Evolutionary conservation across 1,284 basidiomycete genomes (phyloP).

Genomic region (Rhodotorula sp.): DNA sequence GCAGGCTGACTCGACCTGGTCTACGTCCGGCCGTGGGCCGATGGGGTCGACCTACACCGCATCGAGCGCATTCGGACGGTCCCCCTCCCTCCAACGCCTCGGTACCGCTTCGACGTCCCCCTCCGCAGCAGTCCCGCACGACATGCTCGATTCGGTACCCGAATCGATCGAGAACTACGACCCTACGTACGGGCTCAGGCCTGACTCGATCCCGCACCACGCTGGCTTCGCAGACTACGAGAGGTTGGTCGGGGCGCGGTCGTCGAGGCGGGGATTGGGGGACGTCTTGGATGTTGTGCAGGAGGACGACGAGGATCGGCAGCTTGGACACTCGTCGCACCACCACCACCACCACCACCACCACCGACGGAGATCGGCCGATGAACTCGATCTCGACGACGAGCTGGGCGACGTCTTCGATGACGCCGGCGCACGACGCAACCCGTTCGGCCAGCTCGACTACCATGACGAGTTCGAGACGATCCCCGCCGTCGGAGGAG

Average conservation of each 20-base stretch:
- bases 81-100: slow-evolving; percentile 18
- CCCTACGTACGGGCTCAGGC: slow-evolving; percentile 94
- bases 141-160: slow-evolving; percentile 53
- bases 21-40: slow-evolving; percentile 17
- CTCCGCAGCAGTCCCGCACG: slow-evolving; percentile 9
- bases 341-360: too few species aligned
- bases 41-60: background rate
- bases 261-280: slow-evolving; percentile 64
- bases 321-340: background rate
- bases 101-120: background rate
- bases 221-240: slow-evolving; percentile 68
- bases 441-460: slow-evolving; percentile 12
- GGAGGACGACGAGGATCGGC: slow-evolving; percentile 55
- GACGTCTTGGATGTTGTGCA: slow-evolving; percentile 57
- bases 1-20: slow-evolving; percentile 22
- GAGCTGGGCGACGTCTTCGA: background rate
- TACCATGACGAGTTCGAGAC: slow-evolving; percentile 62
- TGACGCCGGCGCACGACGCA: background rate
- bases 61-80: background rate
- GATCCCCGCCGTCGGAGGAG: slow-evolving; percentile 73
- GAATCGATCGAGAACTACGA: slow-evolving; percentile 84
- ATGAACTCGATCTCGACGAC: slow-evolving; percentile 30
- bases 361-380: slow-evolving; percentile 42
- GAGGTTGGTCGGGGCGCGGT: slow-evolving; percentile 59
- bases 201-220: slow-evolving; percentile 76